These are phyloP conservation scores for Phalaenopsis aphrodite DNA, from an alignment of 106 monocot species.

Conservation along the genomic window DNA sequence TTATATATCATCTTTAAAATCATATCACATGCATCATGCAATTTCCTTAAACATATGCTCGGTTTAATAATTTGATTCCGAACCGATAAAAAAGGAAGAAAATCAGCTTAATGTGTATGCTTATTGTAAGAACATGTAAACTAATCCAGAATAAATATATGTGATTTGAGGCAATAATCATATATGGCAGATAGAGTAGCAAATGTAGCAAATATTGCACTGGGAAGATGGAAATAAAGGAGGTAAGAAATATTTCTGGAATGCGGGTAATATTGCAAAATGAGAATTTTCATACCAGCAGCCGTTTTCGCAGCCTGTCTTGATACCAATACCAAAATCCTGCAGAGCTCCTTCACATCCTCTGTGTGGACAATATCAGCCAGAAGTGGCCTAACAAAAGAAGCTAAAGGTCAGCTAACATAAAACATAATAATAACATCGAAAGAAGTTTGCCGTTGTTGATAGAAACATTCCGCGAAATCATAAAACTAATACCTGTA, in stretches of 20 bases:
- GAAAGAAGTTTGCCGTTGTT: background rate
- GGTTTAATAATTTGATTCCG: too few relatives aligned
- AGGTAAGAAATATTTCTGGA: background rate
- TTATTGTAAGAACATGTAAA: too few relatives aligned
- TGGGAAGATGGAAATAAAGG: background rate
- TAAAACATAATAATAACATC: background rate
- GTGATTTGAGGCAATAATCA: too few relatives aligned
- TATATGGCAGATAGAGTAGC: too few relatives aligned
- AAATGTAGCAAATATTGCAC: too few relatives aligned
- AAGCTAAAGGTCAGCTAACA: background rate
- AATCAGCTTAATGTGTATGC: too few relatives aligned
- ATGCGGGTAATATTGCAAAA: background rate
- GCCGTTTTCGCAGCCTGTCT: constrained; percentile 47
- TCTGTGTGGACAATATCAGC: constrained; percentile 72
- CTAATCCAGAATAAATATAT: too few relatives aligned
- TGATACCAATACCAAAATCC: constrained; percentile 64
- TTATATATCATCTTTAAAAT: too few relatives aligned
- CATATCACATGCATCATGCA: too few relatives aligned
- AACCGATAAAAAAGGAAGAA: too few relatives aligned
- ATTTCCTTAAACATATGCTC: too few relatives aligned
- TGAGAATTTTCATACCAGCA: constrained; percentile 25
- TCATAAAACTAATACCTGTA: constrained; percentile 42
- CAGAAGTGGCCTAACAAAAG: constrained; percentile 56
- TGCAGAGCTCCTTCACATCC: constrained; percentile 90
- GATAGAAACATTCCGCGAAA: background rate